A percentile compares a stretch with the other conserved stretches of the same genome.
These are phyloP conservation scores for Ceratocystis colombiana DNA, from an alignment of 2,329 filamentous ascomycete species.

Conservation along the genomic window DNA sequence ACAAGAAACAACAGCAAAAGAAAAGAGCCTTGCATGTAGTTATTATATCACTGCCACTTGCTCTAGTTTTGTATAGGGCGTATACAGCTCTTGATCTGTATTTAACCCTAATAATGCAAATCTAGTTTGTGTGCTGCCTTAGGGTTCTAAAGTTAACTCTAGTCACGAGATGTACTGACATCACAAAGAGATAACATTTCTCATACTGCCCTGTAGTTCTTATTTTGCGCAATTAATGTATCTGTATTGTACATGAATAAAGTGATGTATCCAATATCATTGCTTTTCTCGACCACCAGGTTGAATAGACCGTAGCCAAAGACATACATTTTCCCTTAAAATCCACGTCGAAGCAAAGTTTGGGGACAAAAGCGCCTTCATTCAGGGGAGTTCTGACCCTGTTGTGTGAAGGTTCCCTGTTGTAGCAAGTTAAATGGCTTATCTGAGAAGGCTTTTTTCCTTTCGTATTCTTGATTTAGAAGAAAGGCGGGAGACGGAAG, in stretches of 20 bases:
- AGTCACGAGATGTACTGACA: too few species aligned
- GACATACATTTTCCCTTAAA: background rate
- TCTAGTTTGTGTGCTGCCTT: background rate
- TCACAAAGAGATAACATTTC: too few species aligned
- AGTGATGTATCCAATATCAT: background rate
- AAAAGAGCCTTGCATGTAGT: background rate
- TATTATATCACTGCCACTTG: background rate
- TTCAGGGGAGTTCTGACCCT: too few species aligned
- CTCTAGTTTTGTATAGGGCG: background rate
- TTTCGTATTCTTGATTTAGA: constrained; percentile 35
- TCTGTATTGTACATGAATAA: background rate
- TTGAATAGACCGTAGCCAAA: background rate
- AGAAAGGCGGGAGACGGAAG: constrained; percentile 86
- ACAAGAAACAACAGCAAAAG: background rate
- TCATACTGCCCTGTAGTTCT: background rate
- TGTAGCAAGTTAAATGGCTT: too few species aligned
- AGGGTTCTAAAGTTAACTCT: too few species aligned
- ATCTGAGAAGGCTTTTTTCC: too few species aligned
- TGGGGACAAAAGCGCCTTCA: background rate
- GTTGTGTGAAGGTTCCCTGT: too few species aligned
- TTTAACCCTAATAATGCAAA: too few species aligned
- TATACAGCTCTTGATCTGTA: too few species aligned
- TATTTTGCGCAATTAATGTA: background rate
- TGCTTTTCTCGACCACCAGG: background rate
- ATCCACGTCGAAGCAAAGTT: background rate